Evolutionary conservation across 441 rosid species (phyloP).

Genomic region (Bruguiera hainesii): DNA sequence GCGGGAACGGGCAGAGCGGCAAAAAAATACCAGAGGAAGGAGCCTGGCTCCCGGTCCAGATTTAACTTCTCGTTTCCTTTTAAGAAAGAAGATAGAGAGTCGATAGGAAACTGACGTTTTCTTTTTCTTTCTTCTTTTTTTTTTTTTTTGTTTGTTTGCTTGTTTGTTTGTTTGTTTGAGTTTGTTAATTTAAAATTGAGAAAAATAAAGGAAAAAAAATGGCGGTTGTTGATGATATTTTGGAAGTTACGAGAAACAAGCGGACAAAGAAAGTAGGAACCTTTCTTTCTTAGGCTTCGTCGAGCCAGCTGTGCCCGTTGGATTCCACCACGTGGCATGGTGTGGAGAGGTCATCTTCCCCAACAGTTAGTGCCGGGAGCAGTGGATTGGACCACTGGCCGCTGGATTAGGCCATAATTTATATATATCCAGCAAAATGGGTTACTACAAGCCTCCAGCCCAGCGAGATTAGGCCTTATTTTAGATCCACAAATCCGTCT

Average conservation of each 20-base stretch:
- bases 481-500: too few species aligned
- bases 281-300: background rate
- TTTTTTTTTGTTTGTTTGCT: too few species aligned
- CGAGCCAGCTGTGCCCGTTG: background rate
- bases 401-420: too few species aligned
- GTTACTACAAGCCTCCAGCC: too few species aligned
- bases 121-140: too few species aligned
- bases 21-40: slow-evolving; percentile 41
- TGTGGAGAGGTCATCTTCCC: background rate
- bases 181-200: background rate
- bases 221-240: slow-evolving; percentile 20
- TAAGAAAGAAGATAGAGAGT: slow-evolving; percentile 16
- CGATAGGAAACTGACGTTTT: too few species aligned
- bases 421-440: too few species aligned
- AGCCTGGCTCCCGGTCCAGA: slow-evolving; percentile 68
- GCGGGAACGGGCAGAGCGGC: slow-evolving; percentile 78
- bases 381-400: too few species aligned
- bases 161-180: too few species aligned
- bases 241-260: slow-evolving; percentile 38
- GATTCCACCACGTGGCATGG: slow-evolving; percentile 18
- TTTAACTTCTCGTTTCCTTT: slow-evolving; percentile 36
- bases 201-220: background rate
- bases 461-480: too few species aligned
- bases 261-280: slow-evolving; percentile 31
- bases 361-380: too few species aligned